phyloP scores from a whole-genome alignment of 345 rosid genomes.

The Citrus unshiu region DNA sequence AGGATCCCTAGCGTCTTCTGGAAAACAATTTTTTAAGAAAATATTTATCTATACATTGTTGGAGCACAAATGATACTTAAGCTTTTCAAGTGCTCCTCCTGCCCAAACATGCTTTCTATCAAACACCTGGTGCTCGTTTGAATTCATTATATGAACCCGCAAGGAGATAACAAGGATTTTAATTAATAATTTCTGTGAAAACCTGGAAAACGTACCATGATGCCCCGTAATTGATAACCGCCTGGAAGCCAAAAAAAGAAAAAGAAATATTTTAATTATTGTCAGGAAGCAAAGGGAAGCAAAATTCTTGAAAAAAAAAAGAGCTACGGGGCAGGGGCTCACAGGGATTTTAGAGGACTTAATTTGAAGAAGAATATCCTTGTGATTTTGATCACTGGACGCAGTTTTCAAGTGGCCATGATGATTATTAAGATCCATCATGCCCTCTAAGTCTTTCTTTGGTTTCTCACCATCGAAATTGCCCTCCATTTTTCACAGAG shows the following conservation, averaged over 20 bases:
- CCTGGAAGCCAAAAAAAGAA: constrained; percentile 27
- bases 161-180: neutral
- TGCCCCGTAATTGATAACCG: constrained; percentile 62
- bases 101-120: constrained; percentile 32
- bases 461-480: neutral
- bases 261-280: neutral
- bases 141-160: neutral
- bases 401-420: constrained; percentile 53
- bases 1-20: neutral
- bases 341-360: constrained; percentile 51
- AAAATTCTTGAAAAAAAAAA: too few species aligned
- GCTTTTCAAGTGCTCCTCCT: neutral
- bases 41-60: neutral
- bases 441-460: constrained; percentile 30
- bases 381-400: constrained; percentile 39
- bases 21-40: neutral
- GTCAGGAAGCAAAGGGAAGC: neutral
- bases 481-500: constrained; percentile 15
- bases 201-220: constrained; percentile 38
- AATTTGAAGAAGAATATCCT: constrained; percentile 38
- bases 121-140: constrained; percentile 33
- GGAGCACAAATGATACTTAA: neutral
- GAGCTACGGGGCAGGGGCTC: neutral
- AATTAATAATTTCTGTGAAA: neutral
- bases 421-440: constrained; percentile 32